These are phyloP conservation scores for Elsinoe batatas DNA, from an alignment of 2,329 filamentous ascomycete genomes.

Conservation along the genomic window DNA sequence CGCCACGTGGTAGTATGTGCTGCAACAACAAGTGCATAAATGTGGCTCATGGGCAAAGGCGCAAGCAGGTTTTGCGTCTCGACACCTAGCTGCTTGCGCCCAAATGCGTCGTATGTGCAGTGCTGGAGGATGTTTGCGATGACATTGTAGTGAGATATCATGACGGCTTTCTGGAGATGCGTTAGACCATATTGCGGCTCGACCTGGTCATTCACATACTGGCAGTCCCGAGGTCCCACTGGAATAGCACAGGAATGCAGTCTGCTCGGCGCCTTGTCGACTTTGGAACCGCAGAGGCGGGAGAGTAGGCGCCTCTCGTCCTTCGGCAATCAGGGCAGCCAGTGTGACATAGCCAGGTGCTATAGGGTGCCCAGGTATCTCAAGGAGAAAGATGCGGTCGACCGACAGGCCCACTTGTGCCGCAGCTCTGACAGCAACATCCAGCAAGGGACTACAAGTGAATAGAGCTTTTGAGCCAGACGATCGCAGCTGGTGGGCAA, in stretches of 20 bases:
- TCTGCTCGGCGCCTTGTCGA: slow-evolving; percentile 54
- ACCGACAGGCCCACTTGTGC: slow-evolving; percentile 50
- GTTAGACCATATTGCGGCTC: neutral
- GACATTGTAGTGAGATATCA: slow-evolving; percentile 65
- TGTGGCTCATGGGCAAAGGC: slow-evolving; percentile 64
- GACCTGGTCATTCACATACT: slow-evolving; percentile 34
- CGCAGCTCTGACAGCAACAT: slow-evolving; percentile 52
- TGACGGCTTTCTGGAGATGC: slow-evolving; percentile 57
- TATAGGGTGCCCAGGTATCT: slow-evolving; percentile 46
- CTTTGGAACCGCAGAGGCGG: slow-evolving; percentile 46
- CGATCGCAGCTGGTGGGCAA: slow-evolving; percentile 57
- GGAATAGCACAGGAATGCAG: slow-evolving; percentile 64
- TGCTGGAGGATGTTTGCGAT: slow-evolving; percentile 61
- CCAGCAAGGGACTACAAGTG: slow-evolving; percentile 54
- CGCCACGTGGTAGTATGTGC: slow-evolving; percentile 52
- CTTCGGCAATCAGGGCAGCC: slow-evolving; percentile 51
- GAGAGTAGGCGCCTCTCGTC: slow-evolving; percentile 41
- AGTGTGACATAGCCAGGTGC: slow-evolving; percentile 49
- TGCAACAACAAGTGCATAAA: slow-evolving; percentile 62
- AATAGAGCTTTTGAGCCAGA: slow-evolving; percentile 57
- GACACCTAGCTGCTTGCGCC: slow-evolving; percentile 26
- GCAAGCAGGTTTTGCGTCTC: slow-evolving; percentile 37
- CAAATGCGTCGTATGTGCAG: slow-evolving; percentile 34
- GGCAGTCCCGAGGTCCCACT: slow-evolving; percentile 69
- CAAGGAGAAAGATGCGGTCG: slow-evolving; percentile 55